Percentiles rank a stretch among this genome's conserved stretches.
Conservation (phyloP, 2,329 filamentous ascomycete species). For the Apiospora marii region DNA sequence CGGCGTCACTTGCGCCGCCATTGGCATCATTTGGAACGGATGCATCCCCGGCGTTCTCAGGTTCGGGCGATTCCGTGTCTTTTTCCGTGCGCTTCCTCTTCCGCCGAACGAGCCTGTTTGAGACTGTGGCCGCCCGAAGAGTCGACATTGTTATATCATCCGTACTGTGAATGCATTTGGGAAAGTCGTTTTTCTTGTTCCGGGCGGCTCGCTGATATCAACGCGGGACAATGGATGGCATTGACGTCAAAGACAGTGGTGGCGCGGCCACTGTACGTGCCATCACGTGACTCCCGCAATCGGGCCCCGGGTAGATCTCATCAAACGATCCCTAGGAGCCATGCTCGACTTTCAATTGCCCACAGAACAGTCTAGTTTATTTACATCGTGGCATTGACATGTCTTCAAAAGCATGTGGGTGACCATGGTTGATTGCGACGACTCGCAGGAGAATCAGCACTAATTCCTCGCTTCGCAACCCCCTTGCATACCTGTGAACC, state of each 20-base stretch:
- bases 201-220: not conserved
- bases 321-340: not conserved
- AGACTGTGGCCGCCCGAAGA: slow-evolving; percentile 56
- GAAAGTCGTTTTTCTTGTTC: not conserved
- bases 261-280: slow-evolving; percentile 1
- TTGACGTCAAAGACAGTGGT: slow-evolving; percentile 18
- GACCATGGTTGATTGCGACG: not conserved
- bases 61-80: slow-evolving; percentile 32
- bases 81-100: slow-evolving; percentile 48
- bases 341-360: not conserved
- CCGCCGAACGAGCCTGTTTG: slow-evolving; percentile 46
- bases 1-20: not conserved
- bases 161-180: not conserved
- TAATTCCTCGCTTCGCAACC: not conserved
- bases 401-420: not conserved
- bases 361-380: not conserved
- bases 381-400: rapidly evolving
- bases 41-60: slow-evolving; percentile 25
- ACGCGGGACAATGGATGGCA: slow-evolving; percentile 1
- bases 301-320: not conserved
- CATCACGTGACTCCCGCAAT: not conserved
- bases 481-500: not conserved
- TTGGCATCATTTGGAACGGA: slow-evolving; percentile 13
- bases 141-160: slow-evolving; percentile 48
- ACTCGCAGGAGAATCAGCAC: not conserved